Evolutionary conservation across 2,329 filamentous ascomycete species (phyloP).

Genomic region (Cladosporium sp.): DNA sequence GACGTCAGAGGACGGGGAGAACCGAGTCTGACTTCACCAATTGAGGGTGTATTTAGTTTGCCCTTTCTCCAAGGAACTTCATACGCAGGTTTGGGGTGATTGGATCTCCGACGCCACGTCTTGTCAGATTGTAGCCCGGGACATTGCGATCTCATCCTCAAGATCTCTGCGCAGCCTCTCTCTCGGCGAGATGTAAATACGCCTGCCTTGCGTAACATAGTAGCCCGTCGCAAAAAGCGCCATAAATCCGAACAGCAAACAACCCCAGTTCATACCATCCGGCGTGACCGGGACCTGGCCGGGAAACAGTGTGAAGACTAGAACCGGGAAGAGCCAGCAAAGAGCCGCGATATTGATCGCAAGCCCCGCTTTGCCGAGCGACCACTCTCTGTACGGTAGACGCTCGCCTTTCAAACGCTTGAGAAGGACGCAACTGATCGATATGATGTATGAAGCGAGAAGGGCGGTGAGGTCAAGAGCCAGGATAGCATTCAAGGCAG

Average conservation of each 20-base stretch:
- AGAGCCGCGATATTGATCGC: constrained; percentile 29
- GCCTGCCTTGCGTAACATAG: constrained; percentile 30
- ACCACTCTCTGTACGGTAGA: constrained; percentile 33
- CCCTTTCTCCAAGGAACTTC: too few relatives aligned
- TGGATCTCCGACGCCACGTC: too few relatives aligned
- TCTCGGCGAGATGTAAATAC: constrained; percentile 22
- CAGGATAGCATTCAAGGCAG: constrained; percentile 38
- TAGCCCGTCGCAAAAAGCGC: constrained; percentile 34
- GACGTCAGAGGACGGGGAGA: too few relatives aligned
- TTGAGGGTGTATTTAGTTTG: too few relatives aligned
- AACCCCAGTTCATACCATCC: constrained; percentile 45
- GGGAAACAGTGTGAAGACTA: constrained; percentile 47
- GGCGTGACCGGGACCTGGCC: constrained; percentile 18
- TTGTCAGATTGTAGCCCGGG: too few relatives aligned
- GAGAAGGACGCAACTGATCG: constrained; percentile 31
- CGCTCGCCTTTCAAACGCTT: constrained; percentile 30
- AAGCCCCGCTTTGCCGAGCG: constrained; percentile 31
- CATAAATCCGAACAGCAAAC: constrained; percentile 39
- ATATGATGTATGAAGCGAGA: constrained; percentile 36
- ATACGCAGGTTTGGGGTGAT: too few relatives aligned
- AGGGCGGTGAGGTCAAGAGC: constrained; percentile 34
- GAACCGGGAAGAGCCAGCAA: constrained; percentile 40
- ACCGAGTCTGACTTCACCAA: too few relatives aligned
- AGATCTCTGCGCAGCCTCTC: constrained; percentile 8
- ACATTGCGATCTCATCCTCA: background rate